phyloP scores from a whole-genome alignment of 352 stramenopile species.

The Pythium apleroticum region DNA sequence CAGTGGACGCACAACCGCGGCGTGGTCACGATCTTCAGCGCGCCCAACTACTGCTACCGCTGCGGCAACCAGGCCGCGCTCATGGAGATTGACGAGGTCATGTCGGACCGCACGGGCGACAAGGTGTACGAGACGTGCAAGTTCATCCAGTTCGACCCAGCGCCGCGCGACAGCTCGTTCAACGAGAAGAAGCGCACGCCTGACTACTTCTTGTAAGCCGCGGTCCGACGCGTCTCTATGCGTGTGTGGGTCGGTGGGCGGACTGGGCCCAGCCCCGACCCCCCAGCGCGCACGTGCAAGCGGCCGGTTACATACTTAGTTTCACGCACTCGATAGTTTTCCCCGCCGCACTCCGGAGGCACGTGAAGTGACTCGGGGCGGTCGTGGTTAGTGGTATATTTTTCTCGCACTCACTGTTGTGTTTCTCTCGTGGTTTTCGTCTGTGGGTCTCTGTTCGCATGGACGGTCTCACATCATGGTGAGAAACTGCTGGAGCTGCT shows the following conservation, averaged over 20 bases:
- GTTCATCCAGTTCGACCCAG: constrained; percentile 92
- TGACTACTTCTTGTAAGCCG: constrained; percentile 89
- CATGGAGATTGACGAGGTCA: constrained; percentile 94
- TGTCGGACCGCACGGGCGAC: constrained; percentile 82
- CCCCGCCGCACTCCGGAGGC: neutral
- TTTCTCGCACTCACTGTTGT: constrained; percentile 4
- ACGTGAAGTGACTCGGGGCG: constrained; percentile 1
- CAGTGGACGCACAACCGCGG: constrained; percentile 92
- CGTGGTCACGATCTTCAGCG: constrained; percentile 92
- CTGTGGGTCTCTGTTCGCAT: neutral
- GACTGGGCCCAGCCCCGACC: neutral
- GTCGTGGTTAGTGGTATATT: constrained; percentile 6
- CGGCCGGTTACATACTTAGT: constrained; percentile 3
- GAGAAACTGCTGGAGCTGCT: constrained; percentile 83
- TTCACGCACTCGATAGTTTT: constrained; percentile 18
- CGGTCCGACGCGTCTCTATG: neutral
- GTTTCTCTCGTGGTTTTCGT: neutral
- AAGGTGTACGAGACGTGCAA: constrained; percentile 92
- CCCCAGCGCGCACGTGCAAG: neutral
- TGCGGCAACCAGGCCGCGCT: constrained; percentile 96
- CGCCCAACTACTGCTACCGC: constrained; percentile 95
- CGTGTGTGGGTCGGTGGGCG: neutral
- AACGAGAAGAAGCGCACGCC: constrained; percentile 92
- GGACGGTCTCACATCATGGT: constrained; percentile 36
- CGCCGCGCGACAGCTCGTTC: constrained; percentile 89